Evolutionary conservation across 768 basidiomycete species (phyloP).

Genomic region (Multifurca ochricompacta): DNA sequence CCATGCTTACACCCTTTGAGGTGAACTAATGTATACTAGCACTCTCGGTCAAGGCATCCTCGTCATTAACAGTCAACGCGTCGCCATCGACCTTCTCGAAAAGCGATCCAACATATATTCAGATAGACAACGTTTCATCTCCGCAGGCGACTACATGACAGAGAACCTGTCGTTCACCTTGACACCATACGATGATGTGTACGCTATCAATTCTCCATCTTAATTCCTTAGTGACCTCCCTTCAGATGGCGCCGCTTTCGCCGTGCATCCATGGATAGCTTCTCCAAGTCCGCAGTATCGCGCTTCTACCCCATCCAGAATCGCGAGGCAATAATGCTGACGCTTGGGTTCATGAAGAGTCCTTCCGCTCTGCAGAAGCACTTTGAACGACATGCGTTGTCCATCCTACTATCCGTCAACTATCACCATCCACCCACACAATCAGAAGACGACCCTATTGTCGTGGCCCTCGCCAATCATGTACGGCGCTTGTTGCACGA

Average conservation of each 20-base stretch:
- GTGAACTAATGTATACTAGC: slow-evolving; percentile 26
- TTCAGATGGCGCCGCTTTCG: too few relatives aligned
- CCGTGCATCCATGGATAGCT: slow-evolving; percentile 22
- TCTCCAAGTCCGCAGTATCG: slow-evolving; percentile 24
- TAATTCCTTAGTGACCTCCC: neutral
- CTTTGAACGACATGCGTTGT: slow-evolving; percentile 18
- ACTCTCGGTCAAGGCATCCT: slow-evolving; percentile 26
- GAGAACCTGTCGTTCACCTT: slow-evolving; percentile 23
- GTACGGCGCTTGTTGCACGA: neutral
- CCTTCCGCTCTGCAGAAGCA: slow-evolving; percentile 24
- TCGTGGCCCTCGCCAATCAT: neutral
- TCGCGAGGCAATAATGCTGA: too few relatives aligned
- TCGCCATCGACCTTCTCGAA: too few relatives aligned
- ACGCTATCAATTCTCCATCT: neutral
- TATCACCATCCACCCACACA: neutral
- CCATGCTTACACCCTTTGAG: too few relatives aligned
- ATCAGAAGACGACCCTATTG: slow-evolving; percentile 5
- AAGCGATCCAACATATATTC: too few relatives aligned
- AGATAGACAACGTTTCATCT: too few relatives aligned
- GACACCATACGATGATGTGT: slow-evolving; percentile 22
- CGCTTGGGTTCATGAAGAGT: slow-evolving; percentile 26
- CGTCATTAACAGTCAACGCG: slow-evolving; percentile 25
- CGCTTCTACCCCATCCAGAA: slow-evolving; percentile 26
- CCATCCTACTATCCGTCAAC: too few relatives aligned
- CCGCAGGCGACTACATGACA: too few relatives aligned